Base-by-base conservation (phyloP, 495 filamentous ascomycete genomes). In the Aspergillus diversus region DNA sequence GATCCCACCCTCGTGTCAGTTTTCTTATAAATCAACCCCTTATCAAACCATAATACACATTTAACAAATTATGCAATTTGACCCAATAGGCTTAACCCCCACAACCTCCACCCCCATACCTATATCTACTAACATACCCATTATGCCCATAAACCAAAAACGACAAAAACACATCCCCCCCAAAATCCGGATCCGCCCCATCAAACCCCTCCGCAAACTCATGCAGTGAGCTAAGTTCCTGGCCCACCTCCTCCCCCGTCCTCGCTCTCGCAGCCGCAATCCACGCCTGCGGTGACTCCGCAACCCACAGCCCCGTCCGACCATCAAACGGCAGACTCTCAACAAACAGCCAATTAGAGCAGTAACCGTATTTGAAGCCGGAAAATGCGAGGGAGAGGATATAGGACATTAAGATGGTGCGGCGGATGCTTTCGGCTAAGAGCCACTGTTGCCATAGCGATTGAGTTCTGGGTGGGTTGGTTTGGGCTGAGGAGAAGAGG, bases 241-340 rank as follows among this genome's bases (percentile, higher is more conserved):
- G 42, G 7, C 42, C 56, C 13, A 58, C 56, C n/a, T 48, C 42
- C 43, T 58, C 56, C 8, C 42, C 56, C 7, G 42, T 34, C 11
- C 27, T 49, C 6, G 16, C 56, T 9, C 43, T 8, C 9, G 56
- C 42, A 7, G 5, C 12, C 31, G 42, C 56, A 12, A 58, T 48
- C 56, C 56, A 58, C 6, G 56, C 56, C 27, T 58, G 56, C 12
- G 56, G 56, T 0, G 56, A 58, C 32, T 13, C 12, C 34, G 56
- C 56, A 21, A 49, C 49, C 56, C 56, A 58, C 43, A 58, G 43
- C 12, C 56, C 56, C 12, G 56, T 15, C 7, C 56, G 56, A 5
- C 31, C 33, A 31, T 58, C 56, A 17, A 58, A 58, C 32, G 56
- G 56, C 35, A 58, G 56, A 13, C 43, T 49, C 42, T 58, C 56